Conservation (phyloP, 139 green algal genomes). For the Ulvella scutata region DNA sequence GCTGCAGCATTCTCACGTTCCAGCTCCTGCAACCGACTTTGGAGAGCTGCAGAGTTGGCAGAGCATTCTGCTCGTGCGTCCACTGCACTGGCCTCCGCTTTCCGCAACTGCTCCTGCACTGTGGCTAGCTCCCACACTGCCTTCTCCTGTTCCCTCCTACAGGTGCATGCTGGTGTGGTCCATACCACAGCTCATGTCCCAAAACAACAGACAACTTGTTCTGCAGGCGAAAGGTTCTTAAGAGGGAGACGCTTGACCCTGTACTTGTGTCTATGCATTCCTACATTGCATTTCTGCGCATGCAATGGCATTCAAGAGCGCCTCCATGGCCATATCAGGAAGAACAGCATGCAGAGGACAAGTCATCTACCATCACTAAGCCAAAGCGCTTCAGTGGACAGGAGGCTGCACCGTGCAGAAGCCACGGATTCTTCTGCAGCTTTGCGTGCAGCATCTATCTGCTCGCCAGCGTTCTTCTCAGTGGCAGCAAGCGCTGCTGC, state of each 20-base stretch:
- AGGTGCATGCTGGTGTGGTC: no score
- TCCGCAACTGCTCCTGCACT: neutral
- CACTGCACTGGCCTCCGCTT: neutral
- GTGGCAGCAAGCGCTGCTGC: neutral
- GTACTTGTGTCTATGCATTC: no score
- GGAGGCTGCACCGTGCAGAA: neutral
- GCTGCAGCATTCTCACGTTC: neutral
- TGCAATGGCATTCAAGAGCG: no score
- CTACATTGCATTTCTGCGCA: no score
- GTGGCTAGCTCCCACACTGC: neutral
- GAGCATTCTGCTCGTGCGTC: neutral
- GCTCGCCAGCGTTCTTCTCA: neutral
- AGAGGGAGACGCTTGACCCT: no score
- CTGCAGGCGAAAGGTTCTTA: no score
- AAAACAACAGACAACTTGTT: no score
- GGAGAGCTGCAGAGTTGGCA: neutral
- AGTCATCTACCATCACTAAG: no score
- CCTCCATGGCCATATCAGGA: no score
- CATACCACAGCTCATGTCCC: no score
- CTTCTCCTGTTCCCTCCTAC: neutral
- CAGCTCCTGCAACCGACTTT: neutral
- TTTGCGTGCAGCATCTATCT: neutral
- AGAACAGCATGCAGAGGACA: no score
- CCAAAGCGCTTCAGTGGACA: no score
- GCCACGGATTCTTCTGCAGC: neutral